phyloP scores from a whole-genome alignment of 257 asterid genomes.

The Jasminum sambac region DNA sequence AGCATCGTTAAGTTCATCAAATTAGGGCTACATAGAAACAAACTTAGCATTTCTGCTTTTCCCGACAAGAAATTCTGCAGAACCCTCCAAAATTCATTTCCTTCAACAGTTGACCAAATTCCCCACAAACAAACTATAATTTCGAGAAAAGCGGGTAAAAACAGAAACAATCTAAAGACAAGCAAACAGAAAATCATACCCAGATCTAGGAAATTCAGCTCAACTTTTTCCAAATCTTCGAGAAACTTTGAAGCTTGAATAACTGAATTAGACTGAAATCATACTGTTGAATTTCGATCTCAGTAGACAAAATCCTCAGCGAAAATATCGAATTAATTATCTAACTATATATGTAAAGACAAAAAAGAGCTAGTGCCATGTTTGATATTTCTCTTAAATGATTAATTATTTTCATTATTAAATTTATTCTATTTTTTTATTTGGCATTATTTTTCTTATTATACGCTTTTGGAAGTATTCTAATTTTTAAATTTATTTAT shows the following conservation, averaged over 20 bases:
- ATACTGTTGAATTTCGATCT: neutral
- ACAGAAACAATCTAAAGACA: neutral
- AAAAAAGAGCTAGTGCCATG: too few species aligned
- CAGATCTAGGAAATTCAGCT: constrained; percentile 41
- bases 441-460: too few species aligned
- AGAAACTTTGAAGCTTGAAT: constrained; percentile 13
- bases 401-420: too few species aligned
- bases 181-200: constrained; percentile 28
- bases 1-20: neutral
- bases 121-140: constrained; percentile 6
- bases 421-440: too few species aligned
- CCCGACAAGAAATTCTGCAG: constrained; percentile 20
- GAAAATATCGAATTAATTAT: neutral
- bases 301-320: constrained; percentile 11
- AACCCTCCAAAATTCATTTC: constrained; percentile 6
- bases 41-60: neutral
- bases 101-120: constrained; percentile 27
- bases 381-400: too few species aligned
- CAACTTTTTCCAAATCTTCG: constrained; percentile 30
- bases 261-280: constrained; percentile 9
- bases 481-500: too few species aligned
- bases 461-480: too few species aligned
- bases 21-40: neutral
- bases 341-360: too few species aligned
- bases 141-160: constrained; percentile 1